A percentile compares a stretch with the other conserved stretches of the same genome.
Conservation (phyloP, 1,139 yeast genomes). For the Taphrina wiesneri region DNA sequence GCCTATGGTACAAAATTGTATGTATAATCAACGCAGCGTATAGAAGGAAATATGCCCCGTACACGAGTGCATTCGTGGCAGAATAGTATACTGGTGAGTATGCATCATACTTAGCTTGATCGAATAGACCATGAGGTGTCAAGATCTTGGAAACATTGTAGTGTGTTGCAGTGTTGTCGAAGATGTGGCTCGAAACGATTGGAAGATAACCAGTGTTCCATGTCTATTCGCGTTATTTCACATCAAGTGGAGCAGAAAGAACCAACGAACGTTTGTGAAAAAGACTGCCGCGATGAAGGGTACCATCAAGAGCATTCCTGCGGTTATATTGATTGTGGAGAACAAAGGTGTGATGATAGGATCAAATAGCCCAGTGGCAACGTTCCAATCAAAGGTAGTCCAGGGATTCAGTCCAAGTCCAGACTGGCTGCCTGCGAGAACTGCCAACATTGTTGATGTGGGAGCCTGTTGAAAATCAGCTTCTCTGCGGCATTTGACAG, state of each 20-base stretch:
- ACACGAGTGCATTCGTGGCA: conserved; percentile 59
- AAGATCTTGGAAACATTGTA: conserved; percentile 55
- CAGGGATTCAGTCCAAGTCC: conserved; percentile 60
- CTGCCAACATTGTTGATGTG: conserved; percentile 55
- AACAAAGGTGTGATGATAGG: conserved; percentile 43
- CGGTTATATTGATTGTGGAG: conserved; percentile 45
- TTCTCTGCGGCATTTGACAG: neutral
- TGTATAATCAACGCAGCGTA: conserved; percentile 62
- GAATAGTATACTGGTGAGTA: conserved; percentile 66
- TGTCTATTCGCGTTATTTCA: conserved; percentile 45
- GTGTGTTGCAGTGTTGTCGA: conserved; percentile 52
- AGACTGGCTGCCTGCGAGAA: conserved; percentile 53
- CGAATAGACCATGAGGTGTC: conserved; percentile 50
- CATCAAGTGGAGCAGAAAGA: neutral
- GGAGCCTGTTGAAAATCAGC: conserved; percentile 46
- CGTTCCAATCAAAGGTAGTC: conserved; percentile 45
- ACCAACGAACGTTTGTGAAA: neutral
- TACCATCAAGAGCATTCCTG: neutral
- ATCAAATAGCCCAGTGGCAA: conserved; percentile 36
- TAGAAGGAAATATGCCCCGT: conserved; percentile 50
- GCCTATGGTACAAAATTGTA: conserved; percentile 54
- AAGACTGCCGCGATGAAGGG: neutral
- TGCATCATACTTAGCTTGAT: conserved; percentile 52
- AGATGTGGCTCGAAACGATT: conserved; percentile 46
- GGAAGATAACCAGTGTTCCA: conserved; percentile 36